Evolutionary conservation across 305 asterid genomes (phyloP).

Genomic region (Withania somnifera): DNA sequence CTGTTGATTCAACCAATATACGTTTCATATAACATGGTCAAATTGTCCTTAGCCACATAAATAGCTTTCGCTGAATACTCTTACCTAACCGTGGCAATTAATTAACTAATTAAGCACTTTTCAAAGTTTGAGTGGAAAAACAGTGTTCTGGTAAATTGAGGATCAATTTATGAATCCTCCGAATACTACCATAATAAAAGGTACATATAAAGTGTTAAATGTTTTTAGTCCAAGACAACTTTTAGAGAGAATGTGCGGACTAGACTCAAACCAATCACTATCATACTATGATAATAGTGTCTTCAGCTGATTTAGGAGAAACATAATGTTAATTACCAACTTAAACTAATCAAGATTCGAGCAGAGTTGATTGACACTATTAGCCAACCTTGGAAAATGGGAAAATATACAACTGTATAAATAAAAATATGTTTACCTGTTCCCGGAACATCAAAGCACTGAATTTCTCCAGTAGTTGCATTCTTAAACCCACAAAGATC

Average conservation of each 20-base stretch:
- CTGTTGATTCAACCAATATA: too few species aligned
- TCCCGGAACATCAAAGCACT: conserved; percentile 14
- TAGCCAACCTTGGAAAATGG: background rate
- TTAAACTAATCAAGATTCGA: background rate
- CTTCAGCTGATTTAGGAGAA: background rate
- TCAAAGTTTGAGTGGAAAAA: background rate
- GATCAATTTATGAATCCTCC: background rate
- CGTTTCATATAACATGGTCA: too few species aligned
- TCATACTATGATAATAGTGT: background rate
- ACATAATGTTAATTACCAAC: background rate
- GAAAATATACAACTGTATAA: background rate
- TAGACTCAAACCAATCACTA: background rate
- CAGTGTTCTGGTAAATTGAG: background rate
- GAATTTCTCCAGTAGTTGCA: conserved; percentile 6
- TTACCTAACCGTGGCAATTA: background rate
- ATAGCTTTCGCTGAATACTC: background rate
- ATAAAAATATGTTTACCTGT: conserved; percentile 22
- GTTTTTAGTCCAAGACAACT: background rate
- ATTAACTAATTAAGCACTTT: background rate
- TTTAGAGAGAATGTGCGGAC: background rate
- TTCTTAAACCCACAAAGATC: conserved; percentile 19
- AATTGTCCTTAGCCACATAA: background rate
- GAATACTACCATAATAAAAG: background rate
- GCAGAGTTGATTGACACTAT: background rate
- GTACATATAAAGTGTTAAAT: background rate